Conservation (phyloP, 139 green algal genomes). For the Asterochloris sp. region DNA sequence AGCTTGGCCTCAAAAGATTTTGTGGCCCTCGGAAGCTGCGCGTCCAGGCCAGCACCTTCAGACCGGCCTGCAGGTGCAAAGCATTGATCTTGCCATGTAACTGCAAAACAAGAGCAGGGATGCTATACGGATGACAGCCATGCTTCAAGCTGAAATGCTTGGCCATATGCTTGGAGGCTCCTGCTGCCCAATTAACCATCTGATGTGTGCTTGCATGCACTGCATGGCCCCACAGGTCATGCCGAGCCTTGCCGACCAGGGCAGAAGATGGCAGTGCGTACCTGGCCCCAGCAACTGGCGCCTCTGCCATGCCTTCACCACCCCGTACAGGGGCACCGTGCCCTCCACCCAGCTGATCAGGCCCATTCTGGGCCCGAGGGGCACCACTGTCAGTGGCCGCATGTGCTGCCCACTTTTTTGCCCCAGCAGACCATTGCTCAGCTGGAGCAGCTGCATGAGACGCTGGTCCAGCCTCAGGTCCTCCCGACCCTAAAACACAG, state of each 20-base stretch:
- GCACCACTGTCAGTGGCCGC: slow-evolving; percentile 70
- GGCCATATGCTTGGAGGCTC: no score
- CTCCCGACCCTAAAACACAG: slow-evolving; percentile 56
- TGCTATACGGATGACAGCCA: no score
- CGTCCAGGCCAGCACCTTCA: not conserved
- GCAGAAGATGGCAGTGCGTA: no score
- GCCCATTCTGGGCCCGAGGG: slow-evolving; percentile 62
- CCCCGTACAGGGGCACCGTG: slow-evolving; percentile 67
- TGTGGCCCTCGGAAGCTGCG: not conserved
- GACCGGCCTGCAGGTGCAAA: slow-evolving; percentile 10
- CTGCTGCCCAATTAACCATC: no score
- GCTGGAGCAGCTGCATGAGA: slow-evolving; percentile 72
- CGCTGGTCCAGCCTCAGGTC: slow-evolving; percentile 83
- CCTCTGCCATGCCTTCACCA: slow-evolving; percentile 77
- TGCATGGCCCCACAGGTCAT: no score
- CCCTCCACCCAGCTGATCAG: slow-evolving; percentile 81
- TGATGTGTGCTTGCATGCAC: no score
- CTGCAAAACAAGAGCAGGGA: no score
- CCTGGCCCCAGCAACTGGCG: not conserved
- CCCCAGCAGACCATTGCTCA: not conserved
- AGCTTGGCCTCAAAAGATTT: slow-evolving; percentile 55
- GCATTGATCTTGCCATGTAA: no score
- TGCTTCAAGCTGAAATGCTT: no score
- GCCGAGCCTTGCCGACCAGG: no score
- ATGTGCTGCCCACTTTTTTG: not conserved